phyloP scores from a whole-genome alignment of 805 yeast species.

The Lachancea thermotolerans region DNA sequence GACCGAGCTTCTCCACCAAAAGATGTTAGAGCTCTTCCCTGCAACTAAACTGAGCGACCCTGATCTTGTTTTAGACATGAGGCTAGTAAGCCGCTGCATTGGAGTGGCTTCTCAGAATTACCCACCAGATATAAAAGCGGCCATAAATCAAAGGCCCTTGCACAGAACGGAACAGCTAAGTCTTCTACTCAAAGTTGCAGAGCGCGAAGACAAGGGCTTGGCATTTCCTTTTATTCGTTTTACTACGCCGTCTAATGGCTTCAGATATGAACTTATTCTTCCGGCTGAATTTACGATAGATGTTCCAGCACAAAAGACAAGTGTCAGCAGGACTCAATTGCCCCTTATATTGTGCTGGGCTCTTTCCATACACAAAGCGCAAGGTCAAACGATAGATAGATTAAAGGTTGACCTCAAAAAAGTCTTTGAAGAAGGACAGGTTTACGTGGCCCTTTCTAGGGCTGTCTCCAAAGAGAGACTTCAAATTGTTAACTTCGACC shows the following conservation, averaged over 20 bases:
- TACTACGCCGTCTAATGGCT: conserved; percentile 18
- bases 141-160: conserved; percentile 19
- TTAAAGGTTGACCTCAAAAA: conserved; percentile 61
- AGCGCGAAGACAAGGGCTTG: conserved; percentile 13
- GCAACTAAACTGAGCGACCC: conserved; percentile 19
- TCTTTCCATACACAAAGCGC: conserved; percentile 75
- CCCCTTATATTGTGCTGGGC: conserved; percentile 80
- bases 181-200: conserved; percentile 17
- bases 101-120: conserved; percentile 17
- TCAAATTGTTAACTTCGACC: conserved; percentile 60
- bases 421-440: conserved; percentile 76
- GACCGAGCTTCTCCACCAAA: conserved; percentile 21
- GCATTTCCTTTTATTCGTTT: conserved; percentile 32
- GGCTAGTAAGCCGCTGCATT: conserved; percentile 30
- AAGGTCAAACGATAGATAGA: conserved; percentile 72
- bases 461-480: conserved; percentile 61
- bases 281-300: conserved; percentile 37
- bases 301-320: conserved; percentile 27
- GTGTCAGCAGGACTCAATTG: conserved; percentile 45
- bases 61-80: conserved; percentile 26
- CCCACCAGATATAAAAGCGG: conserved; percentile 25
- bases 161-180: conserved; percentile 12
- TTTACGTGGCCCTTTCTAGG: conserved; percentile 75
- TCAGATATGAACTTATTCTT: conserved; percentile 30
- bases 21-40: conserved; percentile 20